Percentiles rank a stretch among this genome's conserved stretches.
Evolutionary conservation across 257 asterid genomes (phyloP).

Genomic region (Paulownia fortunei): DNA sequence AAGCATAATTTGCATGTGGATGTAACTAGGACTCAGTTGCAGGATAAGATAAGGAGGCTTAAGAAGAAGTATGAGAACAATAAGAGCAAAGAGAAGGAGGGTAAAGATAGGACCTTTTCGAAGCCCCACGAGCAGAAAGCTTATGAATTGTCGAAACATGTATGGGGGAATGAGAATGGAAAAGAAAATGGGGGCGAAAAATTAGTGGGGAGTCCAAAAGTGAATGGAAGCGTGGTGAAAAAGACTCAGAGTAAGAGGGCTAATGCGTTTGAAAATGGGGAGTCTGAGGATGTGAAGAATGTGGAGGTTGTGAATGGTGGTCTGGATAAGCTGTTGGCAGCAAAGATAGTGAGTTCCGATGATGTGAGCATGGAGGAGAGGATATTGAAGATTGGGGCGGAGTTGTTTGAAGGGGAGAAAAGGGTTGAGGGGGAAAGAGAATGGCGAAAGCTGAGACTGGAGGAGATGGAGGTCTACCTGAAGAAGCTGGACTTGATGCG

Average conservation of each 20-base stretch:
- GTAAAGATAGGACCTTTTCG: conserved; percentile 33
- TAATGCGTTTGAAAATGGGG: conserved; percentile 22
- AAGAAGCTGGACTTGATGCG: conserved; percentile 36
- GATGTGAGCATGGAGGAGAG: conserved; percentile 30
- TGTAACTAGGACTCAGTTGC: conserved; percentile 51
- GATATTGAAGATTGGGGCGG: conserved; percentile 38
- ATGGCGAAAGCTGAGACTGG: conserved; percentile 36
- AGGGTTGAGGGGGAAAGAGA: conserved; percentile 38
- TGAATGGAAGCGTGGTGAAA: conserved; percentile 29
- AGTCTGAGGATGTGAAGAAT: conserved; percentile 22
- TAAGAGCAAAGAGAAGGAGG: conserved; percentile 40
- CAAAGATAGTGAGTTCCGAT: conserved; percentile 23
- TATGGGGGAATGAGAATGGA: conserved; percentile 51
- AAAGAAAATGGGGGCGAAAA: conserved; percentile 19
- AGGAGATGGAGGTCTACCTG: conserved; percentile 38
- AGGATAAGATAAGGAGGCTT: conserved; percentile 55
- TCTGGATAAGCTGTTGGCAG: background rate
- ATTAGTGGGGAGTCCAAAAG: conserved; percentile 26
- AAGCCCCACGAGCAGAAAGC: conserved; percentile 53
- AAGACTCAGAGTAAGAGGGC: conserved; percentile 25
- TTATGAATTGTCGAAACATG: conserved; percentile 46
- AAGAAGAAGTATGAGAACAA: conserved; percentile 49
- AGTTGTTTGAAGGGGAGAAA: conserved; percentile 37
- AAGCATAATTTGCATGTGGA: conserved; percentile 44
- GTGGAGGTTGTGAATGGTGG: conserved; percentile 5